Evolutionary conservation across 768 basidiomycete species (phyloP).

Genomic region (Boletus rubropictus): DNA sequence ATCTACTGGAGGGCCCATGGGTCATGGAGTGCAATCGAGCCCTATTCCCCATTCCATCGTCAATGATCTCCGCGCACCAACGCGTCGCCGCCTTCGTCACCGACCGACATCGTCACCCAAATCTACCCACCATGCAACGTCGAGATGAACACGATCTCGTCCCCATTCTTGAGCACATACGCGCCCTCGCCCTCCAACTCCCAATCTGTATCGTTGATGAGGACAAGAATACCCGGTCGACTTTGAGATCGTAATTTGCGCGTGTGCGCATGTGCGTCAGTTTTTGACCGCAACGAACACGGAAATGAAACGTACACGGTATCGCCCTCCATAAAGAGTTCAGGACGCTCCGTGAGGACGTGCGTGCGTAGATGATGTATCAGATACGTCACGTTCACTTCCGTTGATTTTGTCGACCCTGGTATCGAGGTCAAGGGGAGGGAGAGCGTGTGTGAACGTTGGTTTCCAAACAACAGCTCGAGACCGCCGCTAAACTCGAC

Average conservation of each 20-base stretch:
- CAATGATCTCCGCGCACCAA: neutral
- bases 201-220: conserved; percentile 98
- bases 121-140: conserved; percentile 69
- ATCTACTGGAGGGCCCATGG: neutral
- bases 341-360: conserved; percentile 76
- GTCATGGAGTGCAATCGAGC: neutral
- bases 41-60: no score
- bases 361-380: conserved; percentile 73
- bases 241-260: conserved; percentile 25
- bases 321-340: conserved; percentile 82
- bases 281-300: no score
- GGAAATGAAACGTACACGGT: conserved; percentile 59
- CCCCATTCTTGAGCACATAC: conserved; percentile 68
- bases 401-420: conserved; percentile 34
- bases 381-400: conserved; percentile 72
- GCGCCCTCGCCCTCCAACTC: conserved; percentile 93
- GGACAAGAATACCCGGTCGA: conserved; percentile 91
- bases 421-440: conserved; percentile 36
- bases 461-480: conserved; percentile 75
- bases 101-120: neutral
- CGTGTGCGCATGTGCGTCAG: conserved; percentile 27
- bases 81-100: no score
- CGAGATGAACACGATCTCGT: conserved; percentile 95
- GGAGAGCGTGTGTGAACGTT: conserved; percentile 51
- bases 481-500: conserved; percentile 83